Conservation (phyloP, 345 rosid genomes). For the Euphorbia tirucalli region DNA sequence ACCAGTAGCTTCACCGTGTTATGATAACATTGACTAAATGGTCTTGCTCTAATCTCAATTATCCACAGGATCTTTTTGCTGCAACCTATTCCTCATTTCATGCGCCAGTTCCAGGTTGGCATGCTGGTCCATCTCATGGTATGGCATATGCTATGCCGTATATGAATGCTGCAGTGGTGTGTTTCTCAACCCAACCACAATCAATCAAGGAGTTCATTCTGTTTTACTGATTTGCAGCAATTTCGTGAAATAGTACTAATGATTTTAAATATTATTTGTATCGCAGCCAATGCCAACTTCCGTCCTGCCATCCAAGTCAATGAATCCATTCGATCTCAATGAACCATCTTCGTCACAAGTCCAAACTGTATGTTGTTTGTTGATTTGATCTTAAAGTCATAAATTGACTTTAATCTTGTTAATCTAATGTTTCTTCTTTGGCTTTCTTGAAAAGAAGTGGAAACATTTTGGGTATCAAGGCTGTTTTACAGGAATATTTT, state of each 20-base stretch:
- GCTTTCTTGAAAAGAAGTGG: neutral
- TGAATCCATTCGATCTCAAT: constrained; percentile 78
- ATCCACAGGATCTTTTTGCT: constrained; percentile 74
- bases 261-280: constrained; percentile 17
- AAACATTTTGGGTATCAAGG: neutral
- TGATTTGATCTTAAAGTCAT: constrained; percentile 16
- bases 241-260: neutral
- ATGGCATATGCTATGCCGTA: constrained; percentile 63
- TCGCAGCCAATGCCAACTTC: constrained; percentile 57
- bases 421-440: neutral
- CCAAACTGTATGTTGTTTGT: constrained; percentile 49
- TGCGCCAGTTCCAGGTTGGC: constrained; percentile 70
- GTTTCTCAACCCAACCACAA: constrained; percentile 15
- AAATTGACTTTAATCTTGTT: neutral
- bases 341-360: constrained; percentile 52
- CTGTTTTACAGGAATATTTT: neutral
- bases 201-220: constrained; percentile 6
- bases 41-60: constrained; percentile 14
- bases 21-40: no score
- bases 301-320: constrained; percentile 49
- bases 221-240: neutral
- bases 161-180: constrained; percentile 51
- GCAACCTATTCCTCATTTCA: constrained; percentile 50
- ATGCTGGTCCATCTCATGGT: constrained; percentile 58
- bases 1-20: no score